phyloP scores from a whole-genome alignment of 1,139 yeast species.

The Scheffersomyces lignicola region DNA sequence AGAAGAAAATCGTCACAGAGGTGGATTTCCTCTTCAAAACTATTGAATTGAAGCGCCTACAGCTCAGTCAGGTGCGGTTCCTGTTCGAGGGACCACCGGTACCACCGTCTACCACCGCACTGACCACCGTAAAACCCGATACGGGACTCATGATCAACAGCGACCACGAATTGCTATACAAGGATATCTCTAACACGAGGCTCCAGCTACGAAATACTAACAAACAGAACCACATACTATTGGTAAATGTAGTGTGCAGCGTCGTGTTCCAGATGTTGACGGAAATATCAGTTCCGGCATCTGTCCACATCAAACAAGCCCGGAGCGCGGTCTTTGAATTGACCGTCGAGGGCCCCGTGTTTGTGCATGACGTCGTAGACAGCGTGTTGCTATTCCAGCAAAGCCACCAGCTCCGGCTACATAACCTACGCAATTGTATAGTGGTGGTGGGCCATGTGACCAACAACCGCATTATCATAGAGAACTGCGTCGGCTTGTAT shows the following conservation, averaged over 20 bases:
- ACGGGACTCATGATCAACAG: background rate
- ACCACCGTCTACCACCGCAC: conserved; percentile 8
- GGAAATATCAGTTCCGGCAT: conserved; percentile 12
- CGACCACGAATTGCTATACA: conserved; percentile 1
- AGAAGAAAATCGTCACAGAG: conserved; percentile 5
- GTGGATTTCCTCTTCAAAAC: conserved; percentile 18
- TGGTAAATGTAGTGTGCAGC: background rate
- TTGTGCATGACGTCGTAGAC: conserved; percentile 24
- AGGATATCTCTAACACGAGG: background rate
- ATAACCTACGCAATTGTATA: conserved; percentile 22
- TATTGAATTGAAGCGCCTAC: conserved; percentile 18
- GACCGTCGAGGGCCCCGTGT: conserved; percentile 33
- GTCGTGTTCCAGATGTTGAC: background rate
- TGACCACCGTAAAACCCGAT: background rate
- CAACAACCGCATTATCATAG: conserved; percentile 33
- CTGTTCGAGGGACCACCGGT: conserved; percentile 29
- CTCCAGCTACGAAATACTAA: background rate
- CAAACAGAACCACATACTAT: background rate
- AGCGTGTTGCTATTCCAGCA: conserved; percentile 23
- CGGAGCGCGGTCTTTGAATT: conserved; percentile 19
- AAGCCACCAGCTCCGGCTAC: conserved; percentile 47
- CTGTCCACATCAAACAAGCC: conserved; percentile 26
- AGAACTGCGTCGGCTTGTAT: conserved; percentile 21
- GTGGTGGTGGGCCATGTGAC: conserved; percentile 21
- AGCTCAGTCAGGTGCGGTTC: conserved; percentile 19